These are phyloP conservation scores for Cryptomeria japonica DNA, from an alignment of 75 land plant species.

Conservation along the genomic window DNA sequence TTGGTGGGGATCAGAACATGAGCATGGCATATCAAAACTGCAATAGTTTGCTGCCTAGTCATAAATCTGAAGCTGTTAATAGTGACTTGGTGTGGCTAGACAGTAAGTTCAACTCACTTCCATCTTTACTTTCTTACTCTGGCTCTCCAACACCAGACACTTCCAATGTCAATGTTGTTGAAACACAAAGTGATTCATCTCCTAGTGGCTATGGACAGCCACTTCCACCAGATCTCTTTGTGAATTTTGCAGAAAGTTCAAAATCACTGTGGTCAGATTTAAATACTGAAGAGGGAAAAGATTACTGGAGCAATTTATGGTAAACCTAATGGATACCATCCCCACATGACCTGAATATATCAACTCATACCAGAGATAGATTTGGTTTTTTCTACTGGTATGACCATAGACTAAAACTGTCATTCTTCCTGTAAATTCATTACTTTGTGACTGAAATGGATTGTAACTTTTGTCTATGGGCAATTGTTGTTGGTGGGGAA, in stretches of 20 bases:
- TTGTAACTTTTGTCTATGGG: not conserved
- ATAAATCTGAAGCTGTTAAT: not conserved
- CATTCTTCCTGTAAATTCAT: not conserved
- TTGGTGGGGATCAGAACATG: not conserved
- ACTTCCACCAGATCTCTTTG: conserved; percentile 6
- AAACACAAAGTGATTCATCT: too few species aligned
- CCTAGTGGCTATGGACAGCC: not conserved
- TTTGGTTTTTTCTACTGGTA: not conserved
- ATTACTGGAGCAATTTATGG: conserved; percentile 12
- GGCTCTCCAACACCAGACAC: not conserved
- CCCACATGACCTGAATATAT: not conserved
- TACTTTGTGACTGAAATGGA: not conserved
- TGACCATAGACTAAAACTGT: not conserved
- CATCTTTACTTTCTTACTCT: not conserved
- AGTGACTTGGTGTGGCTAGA: not conserved
- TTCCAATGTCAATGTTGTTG: not conserved
- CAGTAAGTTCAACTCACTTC: not conserved
- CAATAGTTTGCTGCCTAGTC: not conserved
- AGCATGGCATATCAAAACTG: not conserved
- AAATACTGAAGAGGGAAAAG: conserved; percentile 4
- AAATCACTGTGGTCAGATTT: not conserved
- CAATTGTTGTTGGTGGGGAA: too few species aligned
- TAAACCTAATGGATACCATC: conserved; percentile 2
- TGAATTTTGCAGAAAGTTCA: not conserved
- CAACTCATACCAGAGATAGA: not conserved